Evolutionary conservation across 2,329 filamentous ascomycete genomes (phyloP).

Genomic region (Zelopaecilomyces penicillatus): DNA sequence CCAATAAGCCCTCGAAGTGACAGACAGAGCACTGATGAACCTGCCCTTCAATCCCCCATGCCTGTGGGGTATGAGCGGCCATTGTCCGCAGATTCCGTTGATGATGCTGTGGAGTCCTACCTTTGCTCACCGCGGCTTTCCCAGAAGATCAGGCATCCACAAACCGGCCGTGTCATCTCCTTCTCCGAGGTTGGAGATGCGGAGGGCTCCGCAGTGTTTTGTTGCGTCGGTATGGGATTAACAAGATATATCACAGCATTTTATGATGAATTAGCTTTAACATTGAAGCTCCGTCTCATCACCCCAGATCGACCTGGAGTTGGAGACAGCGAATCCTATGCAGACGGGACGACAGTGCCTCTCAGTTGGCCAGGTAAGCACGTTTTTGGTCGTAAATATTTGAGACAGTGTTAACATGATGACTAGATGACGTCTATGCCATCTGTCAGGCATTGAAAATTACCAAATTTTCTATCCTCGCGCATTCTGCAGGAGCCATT

Average conservation of each 20-base stretch:
- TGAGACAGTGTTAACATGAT: conserved; percentile 17
- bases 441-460: conserved; percentile 90
- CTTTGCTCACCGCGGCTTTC: conserved; percentile 75
- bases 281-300: conserved; percentile 80
- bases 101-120: conserved; percentile 79
- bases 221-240: conserved; percentile 95
- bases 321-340: conserved; percentile 80
- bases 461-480: conserved; percentile 90
- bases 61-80: conserved; percentile 61
- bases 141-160: conserved; percentile 78
- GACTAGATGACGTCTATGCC: conserved; percentile 69
- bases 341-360: conserved; percentile 74
- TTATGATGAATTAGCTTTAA: conserved; percentile 89
- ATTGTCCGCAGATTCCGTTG: conserved; percentile 74
- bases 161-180: conserved; percentile 79
- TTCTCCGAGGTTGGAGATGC: conserved; percentile 96
- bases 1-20: conserved; percentile 30
- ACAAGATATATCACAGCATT: conserved; percentile 95
- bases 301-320: conserved; percentile 92
- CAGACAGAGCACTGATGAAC: conserved; percentile 20
- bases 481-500: conserved; percentile 95
- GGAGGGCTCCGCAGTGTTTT: conserved; percentile 84
- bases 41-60: conserved; percentile 16
- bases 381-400: neutral
- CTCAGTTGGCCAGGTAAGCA: conserved; percentile 82